These are phyloP conservation scores for Immersiporthe knoxdaviesiana DNA, from an alignment of 2,329 filamentous ascomycete species.

Conservation along the genomic window DNA sequence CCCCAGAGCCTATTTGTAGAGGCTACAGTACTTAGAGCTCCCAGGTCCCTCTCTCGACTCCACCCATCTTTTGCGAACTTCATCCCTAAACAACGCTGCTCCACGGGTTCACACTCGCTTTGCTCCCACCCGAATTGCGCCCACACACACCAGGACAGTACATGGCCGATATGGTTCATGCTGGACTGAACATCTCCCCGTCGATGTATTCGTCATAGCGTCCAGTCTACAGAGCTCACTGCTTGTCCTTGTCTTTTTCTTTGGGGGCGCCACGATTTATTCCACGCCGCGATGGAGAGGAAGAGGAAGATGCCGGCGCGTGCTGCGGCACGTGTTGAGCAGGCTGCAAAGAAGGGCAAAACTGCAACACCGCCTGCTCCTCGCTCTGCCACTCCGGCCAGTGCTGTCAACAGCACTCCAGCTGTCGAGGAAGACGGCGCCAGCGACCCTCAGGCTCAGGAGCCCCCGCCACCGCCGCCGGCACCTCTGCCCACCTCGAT, in stretches of 20 bases:
- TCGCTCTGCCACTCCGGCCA: slow-evolving; percentile 52
- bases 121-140: neutral
- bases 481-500: slow-evolving; percentile 64
- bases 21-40: slow-evolving; percentile 14
- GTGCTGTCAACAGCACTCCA: slow-evolving; percentile 34
- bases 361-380: slow-evolving; percentile 55
- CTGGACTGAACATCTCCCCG: slow-evolving; percentile 6
- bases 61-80: slow-evolving; percentile 12
- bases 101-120: neutral
- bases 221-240: slow-evolving; percentile 4
- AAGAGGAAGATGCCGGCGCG: slow-evolving; percentile 68
- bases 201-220: slow-evolving; percentile 24
- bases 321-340: slow-evolving; percentile 63
- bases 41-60: slow-evolving; percentile 11
- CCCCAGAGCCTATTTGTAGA: no score
- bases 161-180: slow-evolving; percentile 22
- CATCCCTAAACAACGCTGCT: slow-evolving; percentile 9
- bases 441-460: slow-evolving; percentile 12
- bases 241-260: no score
- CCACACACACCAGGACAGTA: slow-evolving; percentile 4
- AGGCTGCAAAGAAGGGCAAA: slow-evolving; percentile 60
- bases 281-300: slow-evolving; percentile 56
- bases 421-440: slow-evolving; percentile 38
- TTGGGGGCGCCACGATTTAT: neutral
- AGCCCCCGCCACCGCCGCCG: slow-evolving; percentile 40